A percentile compares a stretch with the other conserved stretches of the same genome.
phyloP scores from a whole-genome alignment of 2,329 filamentous ascomycete species.

The Paracamarosporium sp. region DNA sequence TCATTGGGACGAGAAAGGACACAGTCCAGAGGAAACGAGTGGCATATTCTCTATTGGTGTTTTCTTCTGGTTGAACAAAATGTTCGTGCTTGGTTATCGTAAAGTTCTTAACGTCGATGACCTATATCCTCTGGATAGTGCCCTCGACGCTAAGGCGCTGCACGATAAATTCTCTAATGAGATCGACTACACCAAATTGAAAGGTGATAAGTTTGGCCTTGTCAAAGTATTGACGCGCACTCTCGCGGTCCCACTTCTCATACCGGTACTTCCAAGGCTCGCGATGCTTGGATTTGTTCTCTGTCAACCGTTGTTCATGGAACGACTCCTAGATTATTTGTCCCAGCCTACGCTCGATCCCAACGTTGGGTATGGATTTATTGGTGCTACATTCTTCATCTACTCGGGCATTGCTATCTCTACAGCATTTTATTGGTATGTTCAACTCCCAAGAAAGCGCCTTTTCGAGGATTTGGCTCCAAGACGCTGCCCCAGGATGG shows the following conservation, averaged over 20 bases:
- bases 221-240: slow-evolving; percentile 29
- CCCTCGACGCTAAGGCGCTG: slow-evolving; percentile 18
- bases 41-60: slow-evolving; percentile 42
- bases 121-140: slow-evolving; percentile 33
- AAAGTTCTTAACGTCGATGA: slow-evolving; percentile 35
- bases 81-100: slow-evolving; percentile 38
- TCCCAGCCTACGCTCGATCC: slow-evolving; percentile 13
- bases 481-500: no score
- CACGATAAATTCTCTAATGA: slow-evolving; percentile 20
- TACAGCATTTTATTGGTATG: slow-evolving; percentile 5
- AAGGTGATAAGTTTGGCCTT: slow-evolving; percentile 22
- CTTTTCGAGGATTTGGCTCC: no score
- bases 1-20: slow-evolving; percentile 27
- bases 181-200: slow-evolving; percentile 15
- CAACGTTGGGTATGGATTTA: slow-evolving; percentile 22
- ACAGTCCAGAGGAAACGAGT: slow-evolving; percentile 42
- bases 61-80: slow-evolving; percentile 46
- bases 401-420: slow-evolving; percentile 14
- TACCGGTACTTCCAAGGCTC: slow-evolving; percentile 29
- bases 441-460: not conserved
- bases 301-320: slow-evolving; percentile 33
- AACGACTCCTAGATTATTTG: slow-evolving; percentile 24
- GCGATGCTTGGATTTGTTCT: slow-evolving; percentile 31
- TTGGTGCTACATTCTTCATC: slow-evolving; percentile 18
- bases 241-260: slow-evolving; percentile 28